Evolutionary conservation across 2,329 filamentous ascomycete species (phyloP), one percentile per base, ranked within the genome.

Genomic region (Neofusicoccum parvum): DNA sequence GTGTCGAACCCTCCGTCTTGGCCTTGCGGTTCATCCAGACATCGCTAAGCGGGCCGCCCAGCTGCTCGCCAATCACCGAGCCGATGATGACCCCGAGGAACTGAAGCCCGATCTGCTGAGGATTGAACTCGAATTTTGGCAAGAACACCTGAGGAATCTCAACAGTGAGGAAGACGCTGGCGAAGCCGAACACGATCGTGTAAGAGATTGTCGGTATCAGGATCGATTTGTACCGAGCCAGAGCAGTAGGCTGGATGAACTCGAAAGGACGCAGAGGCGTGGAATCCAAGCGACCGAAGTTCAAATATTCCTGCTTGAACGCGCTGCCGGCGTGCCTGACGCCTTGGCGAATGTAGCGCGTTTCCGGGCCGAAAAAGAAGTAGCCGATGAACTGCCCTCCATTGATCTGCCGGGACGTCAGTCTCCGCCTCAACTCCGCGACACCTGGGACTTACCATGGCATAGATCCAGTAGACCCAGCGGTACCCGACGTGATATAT

Each of bases 61-160:
- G 71, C 70, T 86, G 85, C 72, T 88, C 86, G 20, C 86, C 86
- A 10, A 88, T 76, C 4, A 88, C 72, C 1, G 81, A 83, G 1
- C 87, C 86, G 39, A 88, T 78, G 56, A 88, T 85, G 54, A 87
- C 76, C 3, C 81, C 81, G 7, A 87, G 74, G 69, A 85, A 86
- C 66, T 88, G 85, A 1, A 88, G 79, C 0, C 86, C 86, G 6
- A 88, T 78, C 66, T 87, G 82, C 71, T 88, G 81, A 0, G 84
- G 74, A 70, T 86, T 84, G 76, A 88, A 82, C 14, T 80, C 80
- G 65, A 87, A 89, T 66, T 84, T 83, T 39, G 79, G 74, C 5
- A 81, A 79, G 67, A 87, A 85, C 1, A 88, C 78, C 65, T 87
- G 85, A 0, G 86, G 86, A 3, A 88, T 84, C 69, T 88, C 86